Conservation (phyloP, 352 stramenopile genomes). For the Phytopythium aichiense region DNA sequence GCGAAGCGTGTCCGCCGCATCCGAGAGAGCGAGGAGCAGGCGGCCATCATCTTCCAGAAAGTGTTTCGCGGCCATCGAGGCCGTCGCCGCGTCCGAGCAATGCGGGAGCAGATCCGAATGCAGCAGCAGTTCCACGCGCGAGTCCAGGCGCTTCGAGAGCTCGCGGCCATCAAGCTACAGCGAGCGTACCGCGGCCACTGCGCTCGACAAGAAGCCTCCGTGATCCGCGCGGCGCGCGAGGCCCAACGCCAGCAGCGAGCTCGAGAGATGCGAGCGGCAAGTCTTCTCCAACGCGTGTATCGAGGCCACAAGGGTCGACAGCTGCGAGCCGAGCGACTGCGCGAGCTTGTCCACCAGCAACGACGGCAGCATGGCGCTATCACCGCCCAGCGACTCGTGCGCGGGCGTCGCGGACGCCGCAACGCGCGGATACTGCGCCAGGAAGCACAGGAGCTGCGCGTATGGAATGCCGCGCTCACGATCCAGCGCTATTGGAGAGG, state of each 20-base stretch:
- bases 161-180: slow-evolving; percentile 69
- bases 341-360: slow-evolving; percentile 45
- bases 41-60: slow-evolving; percentile 71
- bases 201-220: slow-evolving; percentile 40
- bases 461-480: slow-evolving; percentile 53
- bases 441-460: slow-evolving; percentile 32
- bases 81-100: slow-evolving; percentile 30
- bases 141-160: slow-evolving; percentile 48
- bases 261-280: slow-evolving; percentile 33
- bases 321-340: slow-evolving; percentile 34
- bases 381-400: slow-evolving; percentile 68
- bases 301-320: slow-evolving; percentile 58
- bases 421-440: slow-evolving; percentile 32
- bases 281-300: slow-evolving; percentile 76
- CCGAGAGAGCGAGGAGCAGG: slow-evolving; percentile 46
- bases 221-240: slow-evolving; percentile 46
- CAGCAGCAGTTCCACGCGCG: slow-evolving; percentile 49
- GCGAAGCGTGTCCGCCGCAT: slow-evolving; percentile 51
- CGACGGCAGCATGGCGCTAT: slow-evolving; percentile 43
- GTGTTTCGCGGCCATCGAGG: slow-evolving; percentile 64
- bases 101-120: slow-evolving; percentile 40
- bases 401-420: slow-evolving; percentile 45
- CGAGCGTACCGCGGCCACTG: slow-evolving; percentile 60
- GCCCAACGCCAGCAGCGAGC: slow-evolving; percentile 38
- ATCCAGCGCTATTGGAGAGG: slow-evolving; percentile 80